Evolutionary conservation across 1,284 basidiomycete genomes (phyloP).

Genomic region (Tylopilus sp.): DNA sequence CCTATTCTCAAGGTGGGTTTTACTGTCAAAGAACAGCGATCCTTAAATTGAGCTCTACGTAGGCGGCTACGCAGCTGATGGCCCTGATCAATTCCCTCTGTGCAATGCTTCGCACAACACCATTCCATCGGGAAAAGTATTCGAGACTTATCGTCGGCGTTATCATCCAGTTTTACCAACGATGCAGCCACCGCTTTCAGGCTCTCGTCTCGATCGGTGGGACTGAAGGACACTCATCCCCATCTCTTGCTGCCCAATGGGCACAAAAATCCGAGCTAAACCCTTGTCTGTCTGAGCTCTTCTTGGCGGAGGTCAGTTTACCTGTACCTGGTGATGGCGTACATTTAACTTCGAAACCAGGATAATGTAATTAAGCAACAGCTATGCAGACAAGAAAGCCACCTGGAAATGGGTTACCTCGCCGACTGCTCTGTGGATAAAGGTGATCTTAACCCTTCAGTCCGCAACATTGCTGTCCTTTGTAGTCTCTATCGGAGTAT

Average conservation of each 20-base stretch:
- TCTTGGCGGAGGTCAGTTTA: slow-evolving; percentile 52
- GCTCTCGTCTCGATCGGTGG: slow-evolving; percentile 68
- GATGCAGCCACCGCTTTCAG: slow-evolving; percentile 91
- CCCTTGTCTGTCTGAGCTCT: slow-evolving; percentile 74
- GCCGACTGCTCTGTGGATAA: slow-evolving; percentile 63
- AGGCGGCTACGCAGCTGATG: slow-evolving; percentile 89
- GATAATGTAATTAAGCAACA: slow-evolving; percentile 60
- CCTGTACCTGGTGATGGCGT: slow-evolving; percentile 1
- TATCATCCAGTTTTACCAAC: slow-evolving; percentile 96
- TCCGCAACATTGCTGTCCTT: slow-evolving; percentile 81
- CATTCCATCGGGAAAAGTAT: slow-evolving; percentile 96
- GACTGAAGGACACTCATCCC: slow-evolving; percentile 51
- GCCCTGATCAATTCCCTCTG: slow-evolving; percentile 94
- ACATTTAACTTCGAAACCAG: slow-evolving; percentile 39
- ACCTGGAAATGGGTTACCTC: slow-evolving; percentile 78
- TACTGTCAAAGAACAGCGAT: slow-evolving; percentile 3
- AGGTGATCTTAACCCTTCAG: slow-evolving; percentile 81
- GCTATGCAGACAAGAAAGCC: slow-evolving; percentile 79
- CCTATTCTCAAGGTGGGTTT: slow-evolving; percentile 82
- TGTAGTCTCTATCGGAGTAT: slow-evolving; percentile 90
- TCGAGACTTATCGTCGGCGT: slow-evolving; percentile 95
- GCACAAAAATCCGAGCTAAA: slow-evolving; percentile 86
- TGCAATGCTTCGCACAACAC: slow-evolving; percentile 92
- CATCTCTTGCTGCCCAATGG: slow-evolving; percentile 86
- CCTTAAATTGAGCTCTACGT: slow-evolving; percentile 17